These are phyloP conservation scores for Nitzschia sp. DNA, from an alignment of 108 stramenopile species.

Conservation along the genomic window DNA sequence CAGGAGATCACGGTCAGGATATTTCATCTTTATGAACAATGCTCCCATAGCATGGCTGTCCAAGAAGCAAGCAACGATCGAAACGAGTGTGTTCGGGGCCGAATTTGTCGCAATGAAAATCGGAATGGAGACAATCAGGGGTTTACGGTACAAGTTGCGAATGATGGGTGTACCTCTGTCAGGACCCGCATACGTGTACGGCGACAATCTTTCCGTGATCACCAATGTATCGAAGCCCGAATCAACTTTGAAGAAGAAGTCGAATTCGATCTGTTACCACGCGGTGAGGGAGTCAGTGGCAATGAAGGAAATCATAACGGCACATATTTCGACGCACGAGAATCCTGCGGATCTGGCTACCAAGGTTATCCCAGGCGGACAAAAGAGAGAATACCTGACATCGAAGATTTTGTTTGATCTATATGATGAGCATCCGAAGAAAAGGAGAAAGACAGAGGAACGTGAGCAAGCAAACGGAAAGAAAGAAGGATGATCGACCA, in stretches of 20 bases:
- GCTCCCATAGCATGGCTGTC: conserved; percentile 44
- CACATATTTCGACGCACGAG: conserved; percentile 28
- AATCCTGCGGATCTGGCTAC: conserved; percentile 48
- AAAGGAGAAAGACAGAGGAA: no score
- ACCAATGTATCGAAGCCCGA: conserved; percentile 39
- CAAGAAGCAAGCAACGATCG: conserved; percentile 51
- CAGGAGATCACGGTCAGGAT: conserved; percentile 49
- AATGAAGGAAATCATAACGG: conserved; percentile 24
- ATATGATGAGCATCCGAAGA: no score
- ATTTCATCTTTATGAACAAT: conserved; percentile 53
- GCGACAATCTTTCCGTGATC: conserved; percentile 52
- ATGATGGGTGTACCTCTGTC: conserved; percentile 52
- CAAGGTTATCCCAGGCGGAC: no score
- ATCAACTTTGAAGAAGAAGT: conserved; percentile 60
- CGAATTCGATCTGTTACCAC: conserved; percentile 46
- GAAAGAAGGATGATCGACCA: no score
- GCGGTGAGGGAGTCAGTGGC: conserved; percentile 40
- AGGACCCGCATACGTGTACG: conserved; percentile 30
- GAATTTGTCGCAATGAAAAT: conserved; percentile 50
- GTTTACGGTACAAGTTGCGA: conserved; percentile 52
- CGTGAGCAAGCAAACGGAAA: no score
- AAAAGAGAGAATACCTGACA: no score
- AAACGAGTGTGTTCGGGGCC: conserved; percentile 43
- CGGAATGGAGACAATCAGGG: conserved; percentile 36
- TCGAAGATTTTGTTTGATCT: no score